Conservation (phyloP, 2,329 filamentous ascomycete genomes). For the Cytospora piceae region DNA sequence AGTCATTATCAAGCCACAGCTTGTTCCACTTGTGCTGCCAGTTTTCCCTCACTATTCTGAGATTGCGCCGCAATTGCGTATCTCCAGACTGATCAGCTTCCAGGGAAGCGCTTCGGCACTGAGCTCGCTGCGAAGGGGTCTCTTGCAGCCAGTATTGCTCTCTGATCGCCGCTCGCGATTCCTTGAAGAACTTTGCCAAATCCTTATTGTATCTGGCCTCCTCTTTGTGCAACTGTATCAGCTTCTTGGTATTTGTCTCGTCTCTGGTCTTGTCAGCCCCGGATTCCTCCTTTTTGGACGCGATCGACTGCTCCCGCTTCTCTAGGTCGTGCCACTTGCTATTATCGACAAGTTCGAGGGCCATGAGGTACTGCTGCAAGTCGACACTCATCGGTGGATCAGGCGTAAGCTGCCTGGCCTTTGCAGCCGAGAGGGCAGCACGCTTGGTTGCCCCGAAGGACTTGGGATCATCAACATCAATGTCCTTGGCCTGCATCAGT, state of each 20-base stretch:
- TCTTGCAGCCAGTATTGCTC: constrained; percentile 11
- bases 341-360: neutral
- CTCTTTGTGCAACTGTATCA: neutral
- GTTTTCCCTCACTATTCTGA: constrained; percentile 10
- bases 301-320: neutral
- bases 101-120: neutral
- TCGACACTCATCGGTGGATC: constrained; percentile 14
- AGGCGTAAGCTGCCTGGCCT: neutral
- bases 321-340: constrained; percentile 11
- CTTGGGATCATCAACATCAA: constrained; percentile 17
- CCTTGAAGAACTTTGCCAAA: neutral
- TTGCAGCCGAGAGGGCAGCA: constrained; percentile 5
- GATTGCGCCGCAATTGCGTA: neutral
- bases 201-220: neutral
- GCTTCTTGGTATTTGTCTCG: neutral
- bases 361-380: constrained; percentile 24
- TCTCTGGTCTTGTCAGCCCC: neutral
- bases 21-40: constrained; percentile 24
- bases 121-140: neutral
- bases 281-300: neutral
- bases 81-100: neutral
- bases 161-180: neutral
- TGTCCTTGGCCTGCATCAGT: constrained; percentile 25
- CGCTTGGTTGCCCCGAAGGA: constrained; percentile 7
- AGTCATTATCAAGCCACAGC: constrained; percentile 15